Conservation (phyloP, 2,329 filamentous ascomycete species). For the Fusarium sp. region DNA sequence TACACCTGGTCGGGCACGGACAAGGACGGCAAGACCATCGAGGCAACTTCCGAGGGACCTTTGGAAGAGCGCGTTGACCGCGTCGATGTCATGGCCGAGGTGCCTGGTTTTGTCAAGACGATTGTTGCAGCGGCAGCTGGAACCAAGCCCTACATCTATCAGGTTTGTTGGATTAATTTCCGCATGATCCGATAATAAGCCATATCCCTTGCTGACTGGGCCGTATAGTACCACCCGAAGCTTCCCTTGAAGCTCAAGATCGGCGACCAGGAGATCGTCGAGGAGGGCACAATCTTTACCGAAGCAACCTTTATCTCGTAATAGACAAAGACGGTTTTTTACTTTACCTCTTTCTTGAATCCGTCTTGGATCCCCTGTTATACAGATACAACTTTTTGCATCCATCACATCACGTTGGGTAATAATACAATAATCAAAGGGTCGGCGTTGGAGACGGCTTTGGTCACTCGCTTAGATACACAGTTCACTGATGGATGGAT, state of each 20-base stretch:
- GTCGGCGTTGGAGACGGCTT: slow-evolving; percentile 48
- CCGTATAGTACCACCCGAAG: slow-evolving; percentile 75
- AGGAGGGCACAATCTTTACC: slow-evolving; percentile 83
- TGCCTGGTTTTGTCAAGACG: slow-evolving; percentile 94
- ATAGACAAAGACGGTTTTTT: slow-evolving; percentile 43
- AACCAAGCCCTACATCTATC: slow-evolving; percentile 98
- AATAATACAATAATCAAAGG: slow-evolving; percentile 46
- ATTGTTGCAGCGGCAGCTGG: slow-evolving; percentile 90
- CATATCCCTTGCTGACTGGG: slow-evolving; percentile 27
- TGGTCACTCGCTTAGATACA: slow-evolving; percentile 48
- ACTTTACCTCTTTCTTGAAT: slow-evolving; percentile 6
- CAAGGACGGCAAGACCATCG: slow-evolving; percentile 79
- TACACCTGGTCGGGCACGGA: slow-evolving; percentile 83
- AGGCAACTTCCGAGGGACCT: slow-evolving; percentile 75
- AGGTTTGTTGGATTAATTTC: slow-evolving; percentile 65
- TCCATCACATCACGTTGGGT: slow-evolving; percentile 42
- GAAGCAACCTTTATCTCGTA: slow-evolving; percentile 97
- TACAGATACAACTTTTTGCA: slow-evolving; percentile 35
- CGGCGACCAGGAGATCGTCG: slow-evolving; percentile 80
- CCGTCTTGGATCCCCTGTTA: slow-evolving; percentile 13
- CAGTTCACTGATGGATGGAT: slow-evolving; percentile 15
- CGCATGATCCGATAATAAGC: slow-evolving; percentile 7
- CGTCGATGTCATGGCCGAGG: slow-evolving; percentile 96
- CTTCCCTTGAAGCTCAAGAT: slow-evolving; percentile 85
- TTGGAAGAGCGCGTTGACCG: slow-evolving; percentile 78